Evolutionary conservation across 371 early-diverging fungal species (phyloP).

Genomic region (Circinella minor): DNA sequence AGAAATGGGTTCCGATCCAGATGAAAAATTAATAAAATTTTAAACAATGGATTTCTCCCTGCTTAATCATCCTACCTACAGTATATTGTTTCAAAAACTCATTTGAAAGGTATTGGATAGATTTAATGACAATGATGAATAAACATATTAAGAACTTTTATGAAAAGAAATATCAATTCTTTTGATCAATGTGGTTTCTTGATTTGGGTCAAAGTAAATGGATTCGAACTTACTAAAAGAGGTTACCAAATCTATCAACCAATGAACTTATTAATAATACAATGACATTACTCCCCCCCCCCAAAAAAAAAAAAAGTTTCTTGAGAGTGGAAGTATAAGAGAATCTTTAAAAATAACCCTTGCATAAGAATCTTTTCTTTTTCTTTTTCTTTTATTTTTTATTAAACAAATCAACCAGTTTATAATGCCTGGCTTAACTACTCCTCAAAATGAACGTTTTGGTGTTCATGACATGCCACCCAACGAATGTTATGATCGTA

Average conservation of each 20-base stretch:
- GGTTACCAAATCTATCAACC: slow-evolving; percentile 73
- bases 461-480: slow-evolving; percentile 15
- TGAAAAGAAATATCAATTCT: slow-evolving; percentile 98
- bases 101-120: slow-evolving; percentile 85
- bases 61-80: slow-evolving; percentile 98
- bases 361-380: not conserved
- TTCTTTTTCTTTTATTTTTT: not conserved
- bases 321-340: too few relatives aligned
- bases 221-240: slow-evolving; percentile 76
- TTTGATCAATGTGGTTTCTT: slow-evolving; percentile 98
- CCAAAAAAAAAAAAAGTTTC: too few relatives aligned
- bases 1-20: slow-evolving; percentile 66
- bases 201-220: slow-evolving; percentile 98
- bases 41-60: slow-evolving; percentile 94
- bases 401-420: not conserved
- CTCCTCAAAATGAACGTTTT: slow-evolving; percentile 4
- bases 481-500: slow-evolving; percentile 25
- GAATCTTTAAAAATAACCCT: not conserved
- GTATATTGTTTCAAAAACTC: slow-evolving; percentile 90
- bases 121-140: slow-evolving; percentile 94
- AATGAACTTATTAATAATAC: slow-evolving; percentile 86
- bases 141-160: slow-evolving; percentile 99
- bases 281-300: too few relatives aligned
- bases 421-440: not conserved
- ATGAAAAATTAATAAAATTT: slow-evolving; percentile 74